Evolutionary conservation across 164 flowering plant genomes (phyloP), one percentile per base, ranked within the genome.

Genomic region (Vitis cinerea): DNA sequence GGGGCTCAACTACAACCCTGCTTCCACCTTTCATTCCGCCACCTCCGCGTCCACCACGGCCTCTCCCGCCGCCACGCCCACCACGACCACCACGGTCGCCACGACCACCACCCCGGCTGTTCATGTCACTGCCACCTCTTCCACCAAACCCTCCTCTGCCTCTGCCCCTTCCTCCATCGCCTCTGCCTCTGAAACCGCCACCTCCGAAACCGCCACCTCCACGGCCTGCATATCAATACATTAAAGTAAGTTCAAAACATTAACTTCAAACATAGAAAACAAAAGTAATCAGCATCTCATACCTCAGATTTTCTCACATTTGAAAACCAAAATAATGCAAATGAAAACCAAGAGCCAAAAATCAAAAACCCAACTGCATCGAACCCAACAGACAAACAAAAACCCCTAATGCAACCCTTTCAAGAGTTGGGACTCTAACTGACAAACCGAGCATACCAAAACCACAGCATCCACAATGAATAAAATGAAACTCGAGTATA

Each of bases 21-120:
- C 84, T 88, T 15, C 98, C 98, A 15, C 97, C 97, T 75, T 79
- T 88, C 97, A 93, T 93, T 30, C 94, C 94, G 8, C 90, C 91
- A 13, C 84, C 75, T 4, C 95, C 77, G 0, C 96, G 63, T 0
- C 93, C 84, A 0, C 90, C 57, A 0, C 96, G 76, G 15, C 95
- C 61, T 2, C 94, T 74, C 0, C 93, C 64, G 0, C 90, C 73
- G 1, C 88, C 70, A 9, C 91, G 72, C 16, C 88, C 74, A 0
- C 83, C 66, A 0, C 86, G 68, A 0, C 23, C 23, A 19, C 23
- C 23, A 19, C 23, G 23, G 1, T 91, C 78, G 0, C 87, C 67
- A 0, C 86, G 67, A 2, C 81, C 63, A 0, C 78, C 71, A 23
- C 82, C 79, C 0, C 79, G 59, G 53, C 76, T 67, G 49, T 58